Percentiles rank a stretch among this genome's conserved stretches.
Conservation (phyloP, 352 stramenopile genomes). For the Phytophthora pluvialis region DNA sequence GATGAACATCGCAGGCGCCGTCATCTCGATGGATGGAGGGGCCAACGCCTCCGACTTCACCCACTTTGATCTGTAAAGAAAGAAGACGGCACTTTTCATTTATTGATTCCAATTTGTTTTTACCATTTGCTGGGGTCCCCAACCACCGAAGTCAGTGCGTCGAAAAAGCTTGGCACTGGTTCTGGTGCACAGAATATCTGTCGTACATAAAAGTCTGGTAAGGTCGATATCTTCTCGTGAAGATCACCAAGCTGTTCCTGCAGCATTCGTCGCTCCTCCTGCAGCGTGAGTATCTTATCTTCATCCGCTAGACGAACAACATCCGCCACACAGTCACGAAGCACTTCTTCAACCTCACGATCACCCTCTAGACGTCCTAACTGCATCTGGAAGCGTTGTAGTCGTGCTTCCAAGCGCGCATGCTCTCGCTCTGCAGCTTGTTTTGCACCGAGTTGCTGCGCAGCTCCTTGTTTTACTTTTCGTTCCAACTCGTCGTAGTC, state of each 20-base stretch:
- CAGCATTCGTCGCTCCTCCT: conserved; percentile 76
- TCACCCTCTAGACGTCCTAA: conserved; percentile 55
- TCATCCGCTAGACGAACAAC: conserved; percentile 59
- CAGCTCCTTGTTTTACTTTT: conserved; percentile 20
- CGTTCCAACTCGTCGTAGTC: conserved; percentile 38
- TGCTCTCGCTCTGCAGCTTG: conserved; percentile 42
- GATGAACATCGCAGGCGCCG: conserved; percentile 81
- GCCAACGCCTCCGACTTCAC: conserved; percentile 42
- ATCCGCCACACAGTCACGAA: conserved; percentile 63
- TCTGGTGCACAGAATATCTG: conserved; percentile 86
- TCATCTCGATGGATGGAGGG: conserved; percentile 80
- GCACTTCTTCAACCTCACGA: conserved; percentile 56
- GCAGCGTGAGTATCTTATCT: conserved; percentile 62
- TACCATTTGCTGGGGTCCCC: conserved; percentile 40
- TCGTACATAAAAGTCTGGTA: conserved; percentile 87
- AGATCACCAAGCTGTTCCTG: conserved; percentile 75
- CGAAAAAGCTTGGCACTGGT: conserved; percentile 78
- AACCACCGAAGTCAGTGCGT: conserved; percentile 65
- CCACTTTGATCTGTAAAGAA: conserved; percentile 52
- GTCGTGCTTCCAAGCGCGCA: conserved; percentile 39
- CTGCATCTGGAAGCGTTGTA: conserved; percentile 67
- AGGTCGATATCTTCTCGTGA: conserved; percentile 83
- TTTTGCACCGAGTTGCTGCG: conserved; percentile 27
- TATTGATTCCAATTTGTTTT: conserved; percentile 25
- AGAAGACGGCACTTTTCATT: conserved; percentile 22